Conservation (phyloP, 2,329 filamentous ascomycete genomes). For the Fusarium buharicum region DNA sequence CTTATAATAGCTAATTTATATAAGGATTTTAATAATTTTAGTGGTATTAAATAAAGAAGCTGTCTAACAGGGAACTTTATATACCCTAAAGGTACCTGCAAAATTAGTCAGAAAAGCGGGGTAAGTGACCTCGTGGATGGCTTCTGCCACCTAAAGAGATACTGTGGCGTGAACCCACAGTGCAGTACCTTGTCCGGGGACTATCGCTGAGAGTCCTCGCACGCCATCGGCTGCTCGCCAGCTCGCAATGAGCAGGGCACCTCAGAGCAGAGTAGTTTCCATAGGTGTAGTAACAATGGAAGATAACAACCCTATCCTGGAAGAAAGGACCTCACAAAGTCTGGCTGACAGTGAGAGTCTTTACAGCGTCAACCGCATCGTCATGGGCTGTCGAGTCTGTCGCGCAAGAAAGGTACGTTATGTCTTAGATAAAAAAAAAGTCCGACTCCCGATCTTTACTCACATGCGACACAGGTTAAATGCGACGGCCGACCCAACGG, state of each 20-base stretch:
- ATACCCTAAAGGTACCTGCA: too few relatives aligned
- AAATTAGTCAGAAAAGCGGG: too few relatives aligned
- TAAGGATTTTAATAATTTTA: too few relatives aligned
- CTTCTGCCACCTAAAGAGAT: constrained; percentile 25
- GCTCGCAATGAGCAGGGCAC: constrained; percentile 44
- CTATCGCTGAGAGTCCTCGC: constrained; percentile 41
- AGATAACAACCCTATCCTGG: constrained; percentile 24
- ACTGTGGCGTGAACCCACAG: constrained; percentile 30
- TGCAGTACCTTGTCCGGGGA: constrained; percentile 25
- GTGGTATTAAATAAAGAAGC: too few relatives aligned
- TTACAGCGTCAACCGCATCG: constrained; percentile 33
- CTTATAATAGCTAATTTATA: too few relatives aligned
- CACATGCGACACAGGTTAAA: constrained; percentile 50
- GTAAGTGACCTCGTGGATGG: constrained; percentile 9
- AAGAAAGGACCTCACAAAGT: constrained; percentile 34
- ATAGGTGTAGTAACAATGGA: constrained; percentile 10
- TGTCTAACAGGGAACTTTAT: too few relatives aligned
- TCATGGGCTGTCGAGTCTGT: constrained; percentile 55
- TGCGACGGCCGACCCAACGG: constrained; percentile 56
- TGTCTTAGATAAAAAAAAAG: neutral
- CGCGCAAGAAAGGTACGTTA: constrained; percentile 53
- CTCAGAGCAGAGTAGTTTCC: constrained; percentile 4
- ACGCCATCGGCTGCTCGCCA: constrained; percentile 47
- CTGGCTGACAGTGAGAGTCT: constrained; percentile 28
- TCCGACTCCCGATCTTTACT: constrained; percentile 18